These are phyloP conservation scores for Sanghuangporus baumii DNA, from an alignment of 1,284 basidiomycete species.

Conservation along the genomic window DNA sequence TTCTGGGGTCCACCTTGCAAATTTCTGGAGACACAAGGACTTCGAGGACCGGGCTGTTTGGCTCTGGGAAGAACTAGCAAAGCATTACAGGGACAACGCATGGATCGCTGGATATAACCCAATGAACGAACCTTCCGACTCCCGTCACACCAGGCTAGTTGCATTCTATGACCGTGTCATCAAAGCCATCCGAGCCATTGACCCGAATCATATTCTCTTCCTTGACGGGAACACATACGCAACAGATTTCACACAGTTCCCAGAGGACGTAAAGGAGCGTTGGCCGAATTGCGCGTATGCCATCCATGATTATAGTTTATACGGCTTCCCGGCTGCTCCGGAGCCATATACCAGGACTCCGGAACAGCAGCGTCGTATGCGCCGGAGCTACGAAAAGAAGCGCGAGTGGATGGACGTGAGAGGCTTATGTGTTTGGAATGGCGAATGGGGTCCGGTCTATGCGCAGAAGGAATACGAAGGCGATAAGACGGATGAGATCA, in stretches of 20 bases:
- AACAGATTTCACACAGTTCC: constrained; percentile 66
- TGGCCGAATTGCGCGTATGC: constrained; percentile 69
- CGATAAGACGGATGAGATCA: constrained; percentile 53
- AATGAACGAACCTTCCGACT: constrained; percentile 73
- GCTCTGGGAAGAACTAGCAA: constrained; percentile 66
- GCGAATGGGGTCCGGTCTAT: constrained; percentile 71
- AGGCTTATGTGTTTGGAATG: constrained; percentile 69
- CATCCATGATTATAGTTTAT: constrained; percentile 71
- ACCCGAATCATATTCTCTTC: constrained; percentile 60
- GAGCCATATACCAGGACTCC: constrained; percentile 50
- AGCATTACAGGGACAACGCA: constrained; percentile 57
- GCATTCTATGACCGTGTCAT: constrained; percentile 59
- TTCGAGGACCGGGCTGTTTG: constrained; percentile 68
- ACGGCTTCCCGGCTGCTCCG: constrained; percentile 64
- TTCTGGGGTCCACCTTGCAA: constrained; percentile 46
- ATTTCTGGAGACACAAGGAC: constrained; percentile 72
- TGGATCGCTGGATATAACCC: constrained; percentile 74
- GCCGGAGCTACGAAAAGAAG: constrained; percentile 59
- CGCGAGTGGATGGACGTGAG: constrained; percentile 60
- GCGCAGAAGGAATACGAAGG: constrained; percentile 55
- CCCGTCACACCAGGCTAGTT: constrained; percentile 45
- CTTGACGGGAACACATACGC: constrained; percentile 73
- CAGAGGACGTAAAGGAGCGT: constrained; percentile 42
- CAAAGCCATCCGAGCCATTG: constrained; percentile 60
- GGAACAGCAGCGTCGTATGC: constrained; percentile 47